These are phyloP conservation scores for Saccharomycopsis selenospora DNA, from an alignment of 805 yeast species.

Conservation along the genomic window DNA sequence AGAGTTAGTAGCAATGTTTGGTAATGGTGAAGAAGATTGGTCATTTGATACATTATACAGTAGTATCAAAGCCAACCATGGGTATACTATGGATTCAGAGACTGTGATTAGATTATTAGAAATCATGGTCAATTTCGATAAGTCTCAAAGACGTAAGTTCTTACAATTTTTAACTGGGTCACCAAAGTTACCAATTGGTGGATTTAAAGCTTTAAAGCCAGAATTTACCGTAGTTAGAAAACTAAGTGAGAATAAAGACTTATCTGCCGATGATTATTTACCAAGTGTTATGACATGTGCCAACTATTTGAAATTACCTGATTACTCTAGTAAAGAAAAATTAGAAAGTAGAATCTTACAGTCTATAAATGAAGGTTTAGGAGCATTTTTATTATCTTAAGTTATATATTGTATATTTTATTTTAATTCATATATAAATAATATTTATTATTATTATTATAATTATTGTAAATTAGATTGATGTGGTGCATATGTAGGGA, in stretches of 20 bases:
- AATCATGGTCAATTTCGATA: slow-evolving; percentile 49
- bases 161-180: slow-evolving; percentile 88
- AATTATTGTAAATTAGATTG: no score
- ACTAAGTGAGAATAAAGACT: slow-evolving; percentile 57
- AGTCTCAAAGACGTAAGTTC: slow-evolving; percentile 58
- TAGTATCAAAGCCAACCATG: slow-evolving; percentile 80
- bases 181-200: slow-evolving; percentile 90
- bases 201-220: slow-evolving; percentile 77
- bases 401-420: background rate
- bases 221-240: slow-evolving; percentile 82
- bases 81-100: slow-evolving; percentile 64
- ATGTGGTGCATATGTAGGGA: no score
- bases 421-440: no score
- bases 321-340: slow-evolving; percentile 57
- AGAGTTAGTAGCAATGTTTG: slow-evolving; percentile 69
- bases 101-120: slow-evolving; percentile 55
- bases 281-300: slow-evolving; percentile 99
- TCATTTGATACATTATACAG: slow-evolving; percentile 49
- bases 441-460: no score
- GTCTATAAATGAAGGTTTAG: slow-evolving; percentile 85
- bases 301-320: slow-evolving; percentile 83
- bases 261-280: slow-evolving; percentile 66
- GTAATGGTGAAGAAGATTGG: slow-evolving; percentile 87
- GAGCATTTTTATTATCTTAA: slow-evolving; percentile 73
- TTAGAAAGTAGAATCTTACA: slow-evolving; percentile 52